Conservation (phyloP, 345 rosid genomes). For the Populus nigra region DNA sequence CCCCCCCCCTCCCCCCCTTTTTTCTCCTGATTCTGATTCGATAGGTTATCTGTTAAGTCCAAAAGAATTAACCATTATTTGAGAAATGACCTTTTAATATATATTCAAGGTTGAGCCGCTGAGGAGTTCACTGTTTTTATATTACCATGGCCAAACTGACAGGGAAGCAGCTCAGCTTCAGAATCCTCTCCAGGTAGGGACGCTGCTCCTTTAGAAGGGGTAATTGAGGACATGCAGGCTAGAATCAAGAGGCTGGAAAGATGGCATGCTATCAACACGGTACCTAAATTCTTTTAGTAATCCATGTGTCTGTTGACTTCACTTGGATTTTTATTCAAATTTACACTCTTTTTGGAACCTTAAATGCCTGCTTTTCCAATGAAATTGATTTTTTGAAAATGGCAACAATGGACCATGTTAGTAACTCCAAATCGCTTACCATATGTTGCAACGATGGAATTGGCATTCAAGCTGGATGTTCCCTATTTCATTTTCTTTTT, state of each 20-base stretch:
- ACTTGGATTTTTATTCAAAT: background rate
- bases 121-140: background rate
- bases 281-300: conserved; percentile 18
- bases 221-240: conserved; percentile 87
- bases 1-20: too few species aligned
- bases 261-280: conserved; percentile 94
- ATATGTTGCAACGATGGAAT: background rate
- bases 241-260: conserved; percentile 86
- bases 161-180: conserved; percentile 71
- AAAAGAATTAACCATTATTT: background rate
- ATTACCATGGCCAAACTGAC: conserved; percentile 17
- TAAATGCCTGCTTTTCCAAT: background rate
- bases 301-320: background rate
- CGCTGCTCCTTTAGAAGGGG: conserved; percentile 56
- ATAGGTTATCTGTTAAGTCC: background rate
- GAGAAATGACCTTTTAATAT: background rate
- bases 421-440: background rate
- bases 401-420: background rate
- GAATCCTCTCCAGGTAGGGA: conserved; percentile 81
- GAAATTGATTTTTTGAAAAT: background rate
- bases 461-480: background rate
- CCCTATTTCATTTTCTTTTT: background rate
- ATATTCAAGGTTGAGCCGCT: background rate
- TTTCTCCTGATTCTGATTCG: too few species aligned
- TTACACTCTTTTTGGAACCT: background rate